Evolutionary conservation across 2,329 filamentous ascomycete genomes (phyloP).

Genomic region (Blastomyces emzantsi): DNA sequence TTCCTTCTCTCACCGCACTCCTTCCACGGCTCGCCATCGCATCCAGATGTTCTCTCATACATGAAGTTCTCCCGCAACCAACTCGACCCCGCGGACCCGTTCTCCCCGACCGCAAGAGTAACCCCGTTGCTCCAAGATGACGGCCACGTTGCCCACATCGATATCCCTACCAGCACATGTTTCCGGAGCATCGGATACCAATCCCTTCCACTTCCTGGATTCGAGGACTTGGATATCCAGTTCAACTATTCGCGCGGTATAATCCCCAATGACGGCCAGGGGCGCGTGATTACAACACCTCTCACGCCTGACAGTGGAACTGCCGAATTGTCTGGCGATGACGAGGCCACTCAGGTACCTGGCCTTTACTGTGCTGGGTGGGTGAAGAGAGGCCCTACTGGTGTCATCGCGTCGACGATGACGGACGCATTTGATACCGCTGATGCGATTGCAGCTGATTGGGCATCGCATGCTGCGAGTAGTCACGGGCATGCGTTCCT

Average conservation of each 20-base stretch:
- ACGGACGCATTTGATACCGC: constrained; percentile 84
- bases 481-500: constrained; percentile 36
- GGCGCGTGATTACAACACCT: constrained; percentile 52
- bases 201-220: constrained; percentile 65
- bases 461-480: constrained; percentile 37
- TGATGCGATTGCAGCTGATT: constrained; percentile 74
- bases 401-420: constrained; percentile 95
- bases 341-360: constrained; percentile 41
- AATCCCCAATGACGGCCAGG: constrained; percentile 72
- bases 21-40: constrained; percentile 48
- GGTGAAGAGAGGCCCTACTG: constrained; percentile 91
- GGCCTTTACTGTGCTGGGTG: constrained; percentile 91
- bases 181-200: constrained; percentile 97
- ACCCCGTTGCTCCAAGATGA: constrained; percentile 25
- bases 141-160: constrained; percentile 26
- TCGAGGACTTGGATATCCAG: constrained; percentile 61
- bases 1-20: constrained; percentile 71
- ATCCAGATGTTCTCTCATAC: constrained; percentile 47
- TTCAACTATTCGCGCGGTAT: constrained; percentile 69
- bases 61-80: constrained; percentile 56
- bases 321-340: constrained; percentile 13
- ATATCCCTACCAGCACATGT: constrained; percentile 55
- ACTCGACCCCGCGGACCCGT: constrained; percentile 41
- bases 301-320: constrained; percentile 12
- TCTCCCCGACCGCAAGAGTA: constrained; percentile 43